Evolutionary conservation across 345 rosid genomes (phyloP).

Genomic region (Sonneratia caseolaris): DNA sequence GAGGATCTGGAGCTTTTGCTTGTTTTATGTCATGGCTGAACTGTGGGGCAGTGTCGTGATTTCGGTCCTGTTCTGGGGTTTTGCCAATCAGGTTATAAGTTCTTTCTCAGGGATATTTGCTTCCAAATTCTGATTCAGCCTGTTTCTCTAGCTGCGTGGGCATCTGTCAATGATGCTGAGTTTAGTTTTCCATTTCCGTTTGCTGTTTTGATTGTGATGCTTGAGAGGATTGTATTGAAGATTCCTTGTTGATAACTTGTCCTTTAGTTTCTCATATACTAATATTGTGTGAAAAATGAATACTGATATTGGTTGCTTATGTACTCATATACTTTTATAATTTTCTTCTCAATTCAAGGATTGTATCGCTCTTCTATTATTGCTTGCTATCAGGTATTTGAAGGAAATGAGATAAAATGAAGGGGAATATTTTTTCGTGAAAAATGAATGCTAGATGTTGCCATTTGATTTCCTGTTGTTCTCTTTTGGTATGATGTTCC

Average conservation of each 20-base stretch:
- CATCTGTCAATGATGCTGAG: background rate
- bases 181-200: background rate
- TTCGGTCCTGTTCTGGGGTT: slow-evolving; percentile 97
- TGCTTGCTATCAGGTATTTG: too few relatives aligned
- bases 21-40: slow-evolving; percentile 99
- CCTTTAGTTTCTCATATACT: too few relatives aligned
- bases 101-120: background rate
- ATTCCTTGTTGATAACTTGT: background rate
- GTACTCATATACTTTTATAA: too few relatives aligned
- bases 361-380: too few relatives aligned
- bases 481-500: too few relatives aligned
- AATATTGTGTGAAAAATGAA: too few relatives aligned
- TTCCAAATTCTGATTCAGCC: background rate
- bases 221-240: background rate
- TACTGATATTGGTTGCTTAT: too few relatives aligned
- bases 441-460: too few relatives aligned
- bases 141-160: background rate
- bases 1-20: slow-evolving; percentile 95
- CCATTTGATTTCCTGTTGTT: too few relatives aligned
- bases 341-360: too few relatives aligned
- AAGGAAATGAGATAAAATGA: too few relatives aligned
- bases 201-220: background rate
- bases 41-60: slow-evolving; percentile 97
- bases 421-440: too few relatives aligned
- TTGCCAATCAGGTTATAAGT: slow-evolving; percentile 77